Evolutionary conservation across 441 rosid genomes (phyloP), one percentile per base, ranked within the genome.

Genomic region (Gossypium gossypioides): DNA sequence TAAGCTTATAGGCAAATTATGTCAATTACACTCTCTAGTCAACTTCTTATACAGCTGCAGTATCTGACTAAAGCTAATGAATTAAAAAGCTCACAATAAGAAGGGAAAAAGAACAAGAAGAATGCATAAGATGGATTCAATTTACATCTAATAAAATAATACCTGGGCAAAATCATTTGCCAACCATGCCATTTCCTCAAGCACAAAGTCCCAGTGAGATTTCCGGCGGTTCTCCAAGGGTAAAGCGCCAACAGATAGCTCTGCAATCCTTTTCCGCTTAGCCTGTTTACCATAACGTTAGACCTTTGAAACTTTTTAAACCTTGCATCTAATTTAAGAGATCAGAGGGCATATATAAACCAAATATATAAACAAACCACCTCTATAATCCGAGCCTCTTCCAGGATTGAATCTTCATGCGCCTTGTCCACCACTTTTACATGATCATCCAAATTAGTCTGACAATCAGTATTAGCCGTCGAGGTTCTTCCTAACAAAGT

Each of bases 141-240:
- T 42, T 24, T 48, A 44, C 42, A 32, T 54, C 55, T 18, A 42
- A 75, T 73, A 55, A 84, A 79, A 32, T 10, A 54, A 32, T 71
- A 96, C 99, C 99, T 96, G 99, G 1, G 91, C 90, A 86, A 96
- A 89, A 82, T 96, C 99, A 82, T 92, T 91, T 73, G 99, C 99
- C 83, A 96, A 75, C 99, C 99, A 96, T 72, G 89, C 81, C 96
- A 96, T 93, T 83, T 96, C 99, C 93, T 96, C 97, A 13, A 96
- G 96, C 77, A 96, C 97, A 84, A 88, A 96, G 81, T 92, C 97
- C 99, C 99, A 96, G 42, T 90, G 97, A 79, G 86, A 83, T 79
- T 81, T 92, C 65, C 76, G 81, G 65, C 77, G 84, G 75, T 56
- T 78, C 79, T 88, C 96, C 75, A 74, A 71, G n/a, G 85, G 81